phyloP scores from a whole-genome alignment of 345 rosid genomes.

The Salix caprea region DNA sequence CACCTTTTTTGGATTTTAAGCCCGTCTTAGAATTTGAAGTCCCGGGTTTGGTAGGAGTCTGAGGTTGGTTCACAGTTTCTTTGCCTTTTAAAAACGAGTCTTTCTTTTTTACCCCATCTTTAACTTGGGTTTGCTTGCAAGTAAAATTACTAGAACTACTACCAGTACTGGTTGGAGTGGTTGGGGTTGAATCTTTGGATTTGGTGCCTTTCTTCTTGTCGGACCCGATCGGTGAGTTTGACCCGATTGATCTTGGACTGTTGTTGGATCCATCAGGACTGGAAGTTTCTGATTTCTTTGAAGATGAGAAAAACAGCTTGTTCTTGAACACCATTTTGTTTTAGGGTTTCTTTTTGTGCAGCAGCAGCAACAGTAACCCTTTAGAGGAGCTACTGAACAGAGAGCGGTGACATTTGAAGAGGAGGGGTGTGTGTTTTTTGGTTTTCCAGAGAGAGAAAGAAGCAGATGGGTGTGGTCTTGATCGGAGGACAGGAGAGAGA shows the following conservation, averaged over 20 bases:
- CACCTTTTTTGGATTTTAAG: conserved; percentile 38
- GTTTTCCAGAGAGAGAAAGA: background rate
- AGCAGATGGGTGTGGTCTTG: background rate
- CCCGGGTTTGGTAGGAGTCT: conserved; percentile 28
- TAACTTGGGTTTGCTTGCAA: conserved; percentile 49
- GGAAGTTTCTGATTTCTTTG: conserved; percentile 83
- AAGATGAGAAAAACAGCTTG: conserved; percentile 76
- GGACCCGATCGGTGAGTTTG: conserved; percentile 85
- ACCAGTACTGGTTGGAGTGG: conserved; percentile 8
- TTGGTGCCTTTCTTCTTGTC: conserved; percentile 74
- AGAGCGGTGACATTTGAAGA: conserved; percentile 7
- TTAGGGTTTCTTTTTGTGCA: conserved; percentile 9
- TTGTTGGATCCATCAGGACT: conserved; percentile 73
- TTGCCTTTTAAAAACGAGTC: conserved; percentile 41
- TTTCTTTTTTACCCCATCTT: conserved; percentile 60
- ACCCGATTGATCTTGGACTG: conserved; percentile 83
- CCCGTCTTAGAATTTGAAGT: conserved; percentile 13
- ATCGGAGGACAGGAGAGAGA: background rate
- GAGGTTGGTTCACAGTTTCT: conserved; percentile 17
- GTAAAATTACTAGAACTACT: conserved; percentile 2
- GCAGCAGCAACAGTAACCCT: conserved; percentile 31
- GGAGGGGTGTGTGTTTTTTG: background rate
- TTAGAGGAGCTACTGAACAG: conserved; percentile 15
- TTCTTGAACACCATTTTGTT: conserved; percentile 84
- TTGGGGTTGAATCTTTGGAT: conserved; percentile 21